Evolutionary conservation across 139 green algal genomes (phyloP), one percentile per base, ranked within the genome.

Genomic region (Tetraselmis chui): DNA sequence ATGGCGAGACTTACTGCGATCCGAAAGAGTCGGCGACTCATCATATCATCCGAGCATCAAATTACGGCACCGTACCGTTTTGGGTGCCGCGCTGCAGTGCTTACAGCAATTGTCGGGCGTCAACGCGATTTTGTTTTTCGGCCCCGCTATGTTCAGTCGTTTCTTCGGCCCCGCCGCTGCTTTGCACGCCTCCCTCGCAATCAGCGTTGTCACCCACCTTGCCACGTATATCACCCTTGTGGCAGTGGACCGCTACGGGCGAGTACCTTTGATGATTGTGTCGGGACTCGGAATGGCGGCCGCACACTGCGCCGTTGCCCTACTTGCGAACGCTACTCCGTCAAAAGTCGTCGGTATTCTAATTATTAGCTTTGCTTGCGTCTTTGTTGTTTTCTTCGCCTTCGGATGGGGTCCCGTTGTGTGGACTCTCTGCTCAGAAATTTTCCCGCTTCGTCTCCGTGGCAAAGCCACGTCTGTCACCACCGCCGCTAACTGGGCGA

Each of bases 381-480:
- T 5, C 45, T 67, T 67, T 67, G 45, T 67, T 18, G 18, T 67
- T 18, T 67, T 5, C 45, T 96, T 96, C 87, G 86, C 88, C 11
- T 90, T 91, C 0, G 92, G 92, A 67, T 83, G 95, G 84, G 88
- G 91, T 0, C 92, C 92, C 0, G 88, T 96, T 30, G 92, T 92
- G 2, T 96, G 92, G 92, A 89, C 91, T 0, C 84, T 96, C 23
- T 93, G 94, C 59, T 81, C 89, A 1, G 91, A 96, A 32, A 94
- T 96, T 75, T 96, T 93, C 75, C 91, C 92, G 24, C 31, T 87
- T 25, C 59, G 31, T 23, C 18, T 78, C 1, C 81, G 84, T 32
- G 82, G 84, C 31, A 28, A 81, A 0, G 45, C 45, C 45, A 67
- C 18, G 11, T 67, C 45, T 18, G 45, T 67, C 45, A 67, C 11